Conservation (phyloP, 495 filamentous ascomycete species). For the Rostrohypoxylon terebratum region DNA sequence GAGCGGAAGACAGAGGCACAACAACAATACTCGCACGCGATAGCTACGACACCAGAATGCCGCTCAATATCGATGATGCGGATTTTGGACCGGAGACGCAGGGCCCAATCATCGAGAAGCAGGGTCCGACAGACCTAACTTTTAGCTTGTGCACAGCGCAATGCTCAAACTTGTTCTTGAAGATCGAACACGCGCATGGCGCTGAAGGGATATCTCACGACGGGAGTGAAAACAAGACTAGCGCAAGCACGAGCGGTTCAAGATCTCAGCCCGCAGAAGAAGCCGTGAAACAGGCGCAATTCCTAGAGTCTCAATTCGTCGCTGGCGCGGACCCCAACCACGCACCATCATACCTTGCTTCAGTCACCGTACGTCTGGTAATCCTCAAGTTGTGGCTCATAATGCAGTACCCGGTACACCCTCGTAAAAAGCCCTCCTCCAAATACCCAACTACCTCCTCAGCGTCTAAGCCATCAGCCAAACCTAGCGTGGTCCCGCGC, state of each 20-base stretch:
- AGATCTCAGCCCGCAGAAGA: slow-evolving; percentile 43
- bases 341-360: slow-evolving; percentile 44
- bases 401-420: slow-evolving; percentile 69
- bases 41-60: slow-evolving; percentile 72
- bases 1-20: slow-evolving; percentile 79
- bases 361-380: slow-evolving; percentile 60
- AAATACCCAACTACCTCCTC: neutral
- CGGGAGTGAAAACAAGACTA: neutral
- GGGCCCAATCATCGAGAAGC: slow-evolving; percentile 59
- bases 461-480: neutral
- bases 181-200: slow-evolving; percentile 43
- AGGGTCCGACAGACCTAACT: slow-evolving; percentile 74
- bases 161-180: slow-evolving; percentile 63
- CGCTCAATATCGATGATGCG: slow-evolving; percentile 75
- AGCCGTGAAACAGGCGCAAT: slow-evolving; percentile 41
- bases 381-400: slow-evolving; percentile 74
- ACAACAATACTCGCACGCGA: slow-evolving; percentile 70
- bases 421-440: slow-evolving; percentile 19
- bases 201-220: slow-evolving; percentile 1
- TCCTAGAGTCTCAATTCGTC: slow-evolving; percentile 49
- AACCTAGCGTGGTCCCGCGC: slow-evolving; percentile 27
- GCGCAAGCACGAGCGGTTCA: neutral
- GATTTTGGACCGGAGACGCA: slow-evolving; percentile 71
- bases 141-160: slow-evolving; percentile 72
- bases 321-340: slow-evolving; percentile 41